A percentile compares a stretch with the other conserved stretches of the same genome.
phyloP scores from a whole-genome alignment of 176 grass and related monocot genomes.

The Carex kokanica region DNA sequence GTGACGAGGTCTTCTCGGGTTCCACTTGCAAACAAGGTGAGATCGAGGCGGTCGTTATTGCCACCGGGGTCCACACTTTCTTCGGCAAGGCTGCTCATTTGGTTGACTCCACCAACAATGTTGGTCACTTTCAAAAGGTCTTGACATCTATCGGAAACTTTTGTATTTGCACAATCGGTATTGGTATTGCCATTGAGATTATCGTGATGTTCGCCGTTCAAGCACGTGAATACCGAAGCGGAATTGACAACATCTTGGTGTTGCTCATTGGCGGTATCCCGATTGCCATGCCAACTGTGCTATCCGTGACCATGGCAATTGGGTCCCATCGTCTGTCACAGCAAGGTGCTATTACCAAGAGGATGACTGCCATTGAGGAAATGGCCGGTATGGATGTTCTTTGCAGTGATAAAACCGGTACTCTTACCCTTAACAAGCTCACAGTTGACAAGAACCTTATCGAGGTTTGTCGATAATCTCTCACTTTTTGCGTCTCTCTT shows the following conservation, averaged over 20 bases:
- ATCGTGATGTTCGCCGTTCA: constrained; percentile 88
- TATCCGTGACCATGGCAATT: constrained; percentile 95
- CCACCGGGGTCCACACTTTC: constrained; percentile 95
- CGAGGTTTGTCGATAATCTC: constrained; percentile 28
- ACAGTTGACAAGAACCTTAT: constrained; percentile 82
- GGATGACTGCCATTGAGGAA: constrained; percentile 98
- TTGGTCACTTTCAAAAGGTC: constrained; percentile 85
- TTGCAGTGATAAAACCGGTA: constrained; percentile 96
- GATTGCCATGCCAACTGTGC: constrained; percentile 94
- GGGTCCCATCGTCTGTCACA: constrained; percentile 84
- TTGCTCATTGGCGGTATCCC: constrained; percentile 93
- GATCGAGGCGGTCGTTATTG: constrained; percentile 92
- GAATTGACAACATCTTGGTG: constrained; percentile 91
- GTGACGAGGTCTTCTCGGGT: constrained; percentile 74
- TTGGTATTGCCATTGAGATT: constrained; percentile 70
- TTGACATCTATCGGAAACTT: constrained; percentile 96
- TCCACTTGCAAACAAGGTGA: constrained; percentile 91
- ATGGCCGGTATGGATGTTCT: constrained; percentile 98
- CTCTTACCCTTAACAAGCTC: constrained; percentile 93
- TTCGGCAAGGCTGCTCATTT: constrained; percentile 96
- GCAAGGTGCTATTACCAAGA: constrained; percentile 95
- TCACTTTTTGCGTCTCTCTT: not conserved
- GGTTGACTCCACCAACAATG: constrained; percentile 92
- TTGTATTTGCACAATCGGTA: constrained; percentile 85
- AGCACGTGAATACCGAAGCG: constrained; percentile 67